Conservation (phyloP, 805 yeast species). For the Wickerhamomyces queroliae region DNA sequence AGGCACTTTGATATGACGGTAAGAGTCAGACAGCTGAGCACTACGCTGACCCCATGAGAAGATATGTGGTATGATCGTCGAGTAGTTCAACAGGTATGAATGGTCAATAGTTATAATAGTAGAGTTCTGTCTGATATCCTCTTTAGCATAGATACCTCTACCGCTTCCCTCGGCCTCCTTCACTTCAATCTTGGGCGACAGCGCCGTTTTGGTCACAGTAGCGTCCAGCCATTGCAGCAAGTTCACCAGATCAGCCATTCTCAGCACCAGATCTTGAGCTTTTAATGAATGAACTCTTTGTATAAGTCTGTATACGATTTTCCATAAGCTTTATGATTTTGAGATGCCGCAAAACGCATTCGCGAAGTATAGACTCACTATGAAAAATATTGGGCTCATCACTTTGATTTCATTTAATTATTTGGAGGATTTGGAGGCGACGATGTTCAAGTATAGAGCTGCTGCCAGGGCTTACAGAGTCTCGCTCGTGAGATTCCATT, state of each 20-base stretch:
- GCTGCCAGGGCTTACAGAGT: too few species aligned
- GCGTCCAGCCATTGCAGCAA: constrained; percentile 28
- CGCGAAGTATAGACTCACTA: too few species aligned
- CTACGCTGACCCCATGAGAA: constrained; percentile 24
- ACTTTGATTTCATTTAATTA: too few species aligned
- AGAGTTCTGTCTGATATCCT: constrained; percentile 33
- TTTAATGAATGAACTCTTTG: too few species aligned
- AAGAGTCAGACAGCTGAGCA: constrained; percentile 1
- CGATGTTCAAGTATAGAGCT: too few species aligned
- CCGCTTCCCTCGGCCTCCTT: constrained; percentile 45
- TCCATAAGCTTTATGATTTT: too few species aligned
- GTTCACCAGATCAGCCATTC: constrained; percentile 8
- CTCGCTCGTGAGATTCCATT: too few species aligned
- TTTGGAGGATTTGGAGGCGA: too few species aligned
- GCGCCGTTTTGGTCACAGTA: constrained; percentile 16
- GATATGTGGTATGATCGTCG: constrained; percentile 44
- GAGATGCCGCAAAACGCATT: too few species aligned
- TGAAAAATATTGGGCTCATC: too few species aligned
- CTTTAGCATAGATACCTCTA: constrained; percentile 50
- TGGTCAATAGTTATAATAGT: constrained; percentile 52
- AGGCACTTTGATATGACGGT: constrained; percentile 7
- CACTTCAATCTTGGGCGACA: constrained; percentile 38
- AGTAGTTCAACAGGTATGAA: constrained; percentile 50
- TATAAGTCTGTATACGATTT: too few species aligned
- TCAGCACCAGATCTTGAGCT: too few species aligned